Evolutionary conservation across 2,329 filamentous ascomycete species (phyloP).

Genomic region (Diaporthe batatas): DNA sequence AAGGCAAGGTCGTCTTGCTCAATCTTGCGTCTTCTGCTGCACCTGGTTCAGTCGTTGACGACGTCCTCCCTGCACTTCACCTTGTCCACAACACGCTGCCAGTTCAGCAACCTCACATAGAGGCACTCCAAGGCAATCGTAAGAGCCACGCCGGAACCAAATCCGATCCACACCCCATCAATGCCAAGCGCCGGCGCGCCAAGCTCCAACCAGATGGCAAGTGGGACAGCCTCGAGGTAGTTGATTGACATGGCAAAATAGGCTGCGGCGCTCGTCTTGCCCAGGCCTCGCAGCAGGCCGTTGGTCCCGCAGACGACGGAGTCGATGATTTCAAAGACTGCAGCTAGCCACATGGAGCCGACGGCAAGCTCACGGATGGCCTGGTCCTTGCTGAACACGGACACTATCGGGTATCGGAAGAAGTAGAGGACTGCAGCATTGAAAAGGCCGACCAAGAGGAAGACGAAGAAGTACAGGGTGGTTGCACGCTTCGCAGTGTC

Average conservation of each 20-base stretch:
- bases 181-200: constrained; percentile 50
- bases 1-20: neutral
- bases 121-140: constrained; percentile 50
- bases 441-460: constrained; percentile 50
- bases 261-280: constrained; percentile 54
- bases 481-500: constrained; percentile 50
- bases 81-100: constrained; percentile 40
- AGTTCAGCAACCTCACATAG: constrained; percentile 49
- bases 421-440: constrained; percentile 51
- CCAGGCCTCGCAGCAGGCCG: constrained; percentile 56
- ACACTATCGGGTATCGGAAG: constrained; percentile 49
- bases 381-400: constrained; percentile 51
- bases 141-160: constrained; percentile 51
- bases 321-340: constrained; percentile 53
- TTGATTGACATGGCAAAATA: constrained; percentile 54
- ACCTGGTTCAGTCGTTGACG: neutral
- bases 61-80: constrained; percentile 39
- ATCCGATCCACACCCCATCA: constrained; percentile 53
- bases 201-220: constrained; percentile 56
- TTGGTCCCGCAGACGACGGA: constrained; percentile 53
- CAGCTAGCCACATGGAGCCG: constrained; percentile 51
- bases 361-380: constrained; percentile 49
- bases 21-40: neutral
- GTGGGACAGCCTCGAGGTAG: constrained; percentile 54
- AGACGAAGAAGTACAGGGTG: constrained; percentile 51